Base-by-base conservation (phyloP, 73 alveolate genomes). In the Paramecium caudatum region DNA sequence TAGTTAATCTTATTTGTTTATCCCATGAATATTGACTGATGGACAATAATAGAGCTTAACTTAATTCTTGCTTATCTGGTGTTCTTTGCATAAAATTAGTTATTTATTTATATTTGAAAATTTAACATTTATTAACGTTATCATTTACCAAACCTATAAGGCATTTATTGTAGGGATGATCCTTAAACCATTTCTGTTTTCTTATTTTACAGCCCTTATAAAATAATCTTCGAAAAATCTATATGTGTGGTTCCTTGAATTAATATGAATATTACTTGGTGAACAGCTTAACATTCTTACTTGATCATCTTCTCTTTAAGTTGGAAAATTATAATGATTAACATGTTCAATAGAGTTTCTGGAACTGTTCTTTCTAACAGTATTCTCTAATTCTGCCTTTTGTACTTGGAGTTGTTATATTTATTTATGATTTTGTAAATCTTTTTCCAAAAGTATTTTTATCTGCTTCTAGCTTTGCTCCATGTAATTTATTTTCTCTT, bases 1-100 rank as follows among this genome's bases (percentile, higher is more conserved):
- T 74, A 21, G 88, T 74, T 12, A 74, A 74, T 43, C 88, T 36
- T 16, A 27, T 74, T 74, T 74, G 65, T 43, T 45, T 74, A 37
- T 74, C 88, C 88, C 88, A 74, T 27, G 88, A 74, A 43, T 74
- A 74, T 43, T 74, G 55, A 74, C 69, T 41, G 27, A 74, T 39
- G 12, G 88, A 74, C 15, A 74, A 65, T n/a, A 65, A 30, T 17
- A 65, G 15, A 33, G 83, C 83, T 9, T 65, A 65, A 65, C 83
- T 65, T 36, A 65, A 65, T 33, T 65, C 83, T 36, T 65, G 83
- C 45, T 55, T 55, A 37, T 55, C 80, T 0, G 80, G 80, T 19
- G 80, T 55, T 55, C 30, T 55, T 55, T 55, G 45, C 80, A 55
- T 55, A 55, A 37, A 27, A 12, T 27, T 55, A 55, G 30, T n/a